Base-by-base conservation (phyloP, 352 stramenopile species). In the Elongisporangium senticosum region DNA sequence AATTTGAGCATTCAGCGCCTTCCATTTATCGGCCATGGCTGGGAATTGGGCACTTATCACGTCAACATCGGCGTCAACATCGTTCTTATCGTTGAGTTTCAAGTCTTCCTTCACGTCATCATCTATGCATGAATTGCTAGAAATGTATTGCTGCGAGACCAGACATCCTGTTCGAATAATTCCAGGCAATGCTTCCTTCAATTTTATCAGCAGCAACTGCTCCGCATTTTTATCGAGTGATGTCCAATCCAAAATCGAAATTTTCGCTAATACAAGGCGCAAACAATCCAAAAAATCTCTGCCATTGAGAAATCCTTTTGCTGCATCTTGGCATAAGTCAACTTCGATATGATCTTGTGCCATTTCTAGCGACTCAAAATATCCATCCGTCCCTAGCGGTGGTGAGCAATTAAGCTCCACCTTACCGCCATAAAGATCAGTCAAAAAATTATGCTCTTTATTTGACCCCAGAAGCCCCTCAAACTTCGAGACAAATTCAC, bases 161-260 rank as follows among this genome's bases (percentile, higher is more conserved):
- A 74, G 37, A 17, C 63, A 74, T 0, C 79, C 79, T 3, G 69
- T 84, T 3, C 76, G 74, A 33, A 85, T 50, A 13, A 85, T 56
- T 1, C 65, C 67, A 1, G 74, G 61, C 0, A 89, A 48, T 37
- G 74, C 75, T 3, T 64, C 53, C 3, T 66, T 62, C 4, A 71
- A 21, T 11, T 89, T 74, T 1, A 63, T 37, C 11, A 87, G 20
- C 22, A 74, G 58, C 24, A 87, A 72, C 60, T 68, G 75, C 53
- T 53, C 33, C 0, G 74, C 65, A 14, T 72, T 80, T 58, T 89
- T 75, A 53, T 94, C 84, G 5, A 92, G 58, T 0, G 74, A 87
- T 2, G 84, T 94, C 79, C 82, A 94, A 48, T 92, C 82, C 19
- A 94, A 50, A 55, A 92, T 89, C 6, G 79, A 74, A 19, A 94